A percentile compares a stretch with the other conserved stretches of the same genome.
Conservation (phyloP, 305 asterid genomes). For the Solanum hybrid region DNA sequence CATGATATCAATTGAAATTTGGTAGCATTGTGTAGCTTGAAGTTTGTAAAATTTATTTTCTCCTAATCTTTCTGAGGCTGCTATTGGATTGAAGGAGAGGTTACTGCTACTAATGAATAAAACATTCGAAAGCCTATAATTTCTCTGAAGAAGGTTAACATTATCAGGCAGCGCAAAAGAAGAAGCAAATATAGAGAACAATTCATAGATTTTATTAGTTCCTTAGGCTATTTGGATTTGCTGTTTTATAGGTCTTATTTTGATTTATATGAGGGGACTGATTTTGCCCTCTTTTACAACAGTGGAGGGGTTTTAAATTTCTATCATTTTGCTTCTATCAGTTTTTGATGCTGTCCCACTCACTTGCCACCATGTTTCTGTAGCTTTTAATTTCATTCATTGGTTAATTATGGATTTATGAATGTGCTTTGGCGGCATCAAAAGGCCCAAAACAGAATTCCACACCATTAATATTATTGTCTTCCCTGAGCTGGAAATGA, state of each 20-base stretch:
- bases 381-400: neutral
- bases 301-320: neutral
- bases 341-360: neutral
- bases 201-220: neutral
- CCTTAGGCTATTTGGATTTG: neutral
- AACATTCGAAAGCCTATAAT: neutral
- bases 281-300: neutral
- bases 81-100: neutral
- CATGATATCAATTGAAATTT: neutral
- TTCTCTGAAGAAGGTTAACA: neutral
- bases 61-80: neutral
- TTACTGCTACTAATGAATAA: neutral
- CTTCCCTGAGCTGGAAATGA: neutral
- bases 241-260: neutral
- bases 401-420: neutral
- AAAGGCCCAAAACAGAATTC: neutral
- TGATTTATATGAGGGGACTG: neutral
- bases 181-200: neutral
- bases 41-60: neutral
- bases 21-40: slow-evolving; percentile 1
- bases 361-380: neutral
- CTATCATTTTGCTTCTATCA: neutral
- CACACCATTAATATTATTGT: neutral
- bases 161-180: neutral
- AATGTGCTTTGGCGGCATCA: neutral